Evolutionary conservation across 1,284 basidiomycete species (phyloP), one percentile per base, ranked within the genome.

Genomic region (Afroboletus lepidellus): DNA sequence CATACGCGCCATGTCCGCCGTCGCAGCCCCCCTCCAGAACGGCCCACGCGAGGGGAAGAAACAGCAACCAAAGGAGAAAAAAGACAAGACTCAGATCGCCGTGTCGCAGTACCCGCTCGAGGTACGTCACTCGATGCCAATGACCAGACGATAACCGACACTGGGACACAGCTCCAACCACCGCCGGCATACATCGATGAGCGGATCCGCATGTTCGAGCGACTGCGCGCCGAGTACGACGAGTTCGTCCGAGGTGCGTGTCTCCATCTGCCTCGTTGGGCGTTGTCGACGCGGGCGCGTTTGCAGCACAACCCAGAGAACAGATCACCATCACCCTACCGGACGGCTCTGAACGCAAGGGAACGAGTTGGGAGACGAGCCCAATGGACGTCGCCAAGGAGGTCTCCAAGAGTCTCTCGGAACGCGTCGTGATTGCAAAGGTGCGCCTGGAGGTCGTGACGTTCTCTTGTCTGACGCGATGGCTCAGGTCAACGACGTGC

Each of bases 331-430:
- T 99, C 66, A 96, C 92, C 3, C 74, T 99, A 58, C 91, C 86
- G 5, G 92, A 98, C 75, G 94, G 95, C 18, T 87, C 89, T 24
- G 79, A 85, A 60, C 81, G 90, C 51, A 84, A 90, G 59, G 97
- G 83, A 25, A 92, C 77, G 51, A 88, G 92, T 62, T 99, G 92
- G 92, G 92, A 98, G 77, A 98, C 97, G n/a, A 91, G 84, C 55
- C 97, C 97, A 0, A 83, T 98, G 84, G 85, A 91, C 63, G 76
- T 99, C 53, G 96, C 96, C 39, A 88, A 88, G 67, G 85, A 85
- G 60, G 81, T 99, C 50, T 90, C 91, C 16, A 90, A 94, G 70
- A 87, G 90, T 65, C 77, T 98, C 21, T 86, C 94, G 2, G 96
- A 99, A 61, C 83, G 87, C 42, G 79, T 91, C 59, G 91, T 99